phyloP scores from a whole-genome alignment of 768 basidiomycete species.

The Epithele typhae region DNA sequence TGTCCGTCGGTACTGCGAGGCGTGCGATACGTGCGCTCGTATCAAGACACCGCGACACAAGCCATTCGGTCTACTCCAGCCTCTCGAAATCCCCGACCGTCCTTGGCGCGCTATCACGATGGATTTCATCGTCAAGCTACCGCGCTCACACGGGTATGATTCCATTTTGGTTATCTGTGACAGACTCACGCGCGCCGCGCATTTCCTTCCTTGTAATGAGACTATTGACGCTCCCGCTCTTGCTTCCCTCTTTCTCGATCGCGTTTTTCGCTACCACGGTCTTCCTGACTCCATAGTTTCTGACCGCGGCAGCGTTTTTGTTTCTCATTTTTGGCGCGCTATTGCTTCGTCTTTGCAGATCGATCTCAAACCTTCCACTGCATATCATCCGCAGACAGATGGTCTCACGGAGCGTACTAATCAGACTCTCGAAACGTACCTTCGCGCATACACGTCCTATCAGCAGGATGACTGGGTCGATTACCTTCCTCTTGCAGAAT shows the following conservation, averaged over 20 bases:
- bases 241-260: not conserved
- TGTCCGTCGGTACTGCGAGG: conserved; percentile 27
- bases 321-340: conserved; percentile 5
- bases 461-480: conserved; percentile 41
- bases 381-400: conserved; percentile 42
- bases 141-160: conserved; percentile 13
- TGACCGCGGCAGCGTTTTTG: conserved; percentile 11
- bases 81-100: conserved; percentile 24
- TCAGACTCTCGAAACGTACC: conserved; percentile 33
- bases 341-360: conserved; percentile 2
- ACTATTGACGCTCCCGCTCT: not conserved
- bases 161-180: conserved; percentile 21
- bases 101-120: conserved; percentile 20
- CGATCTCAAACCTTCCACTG: conserved; percentile 25
- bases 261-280: conserved; percentile 14
- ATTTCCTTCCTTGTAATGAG: conserved; percentile 4
- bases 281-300: conserved; percentile 12
- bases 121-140: conserved; percentile 26
- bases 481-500: conserved; percentile 36
- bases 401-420: conserved; percentile 34
- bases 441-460: conserved; percentile 31
- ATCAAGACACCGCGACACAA: conserved; percentile 25
- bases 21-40: conserved; percentile 27
- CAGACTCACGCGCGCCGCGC: not conserved
- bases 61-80: conserved; percentile 27